phyloP scores from a whole-genome alignment of 2,329 filamentous ascomycete species.

The Truncatella angustata region DNA sequence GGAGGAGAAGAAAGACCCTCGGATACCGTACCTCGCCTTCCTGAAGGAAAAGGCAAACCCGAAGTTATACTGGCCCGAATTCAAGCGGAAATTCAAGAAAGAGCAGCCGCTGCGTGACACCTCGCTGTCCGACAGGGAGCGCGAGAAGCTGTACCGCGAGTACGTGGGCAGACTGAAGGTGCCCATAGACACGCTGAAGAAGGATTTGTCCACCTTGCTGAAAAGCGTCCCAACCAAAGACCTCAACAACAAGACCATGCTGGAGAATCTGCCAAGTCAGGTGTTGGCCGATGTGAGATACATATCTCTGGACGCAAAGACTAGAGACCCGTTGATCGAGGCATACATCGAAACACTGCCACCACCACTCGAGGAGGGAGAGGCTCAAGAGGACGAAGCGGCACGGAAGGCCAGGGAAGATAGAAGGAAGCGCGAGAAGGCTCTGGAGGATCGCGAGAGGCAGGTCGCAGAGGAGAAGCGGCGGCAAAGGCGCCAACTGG shows the following conservation, averaged over 20 bases:
- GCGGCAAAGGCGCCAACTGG: conserved; percentile 56
- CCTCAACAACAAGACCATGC: conserved; percentile 58
- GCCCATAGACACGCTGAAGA: conserved; percentile 63
- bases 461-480: conserved; percentile 63
- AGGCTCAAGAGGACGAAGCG: conserved; percentile 51
- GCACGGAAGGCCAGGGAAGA: conserved; percentile 48
- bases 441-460: conserved; percentile 63
- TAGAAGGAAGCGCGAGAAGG: conserved; percentile 60
- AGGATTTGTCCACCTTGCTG: conserved; percentile 66
- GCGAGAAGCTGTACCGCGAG: conserved; percentile 78
- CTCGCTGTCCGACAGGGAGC: conserved; percentile 69
- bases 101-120: conserved; percentile 77
- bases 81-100: conserved; percentile 85
- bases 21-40: conserved; percentile 78
- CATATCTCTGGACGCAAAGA: conserved; percentile 60
- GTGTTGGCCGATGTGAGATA: conserved; percentile 68
- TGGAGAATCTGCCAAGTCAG: conserved; percentile 57
- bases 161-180: conserved; percentile 67
- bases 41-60: conserved; percentile 79
- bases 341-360: conserved; percentile 64
- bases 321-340: conserved; percentile 64
- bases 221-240: conserved; percentile 55
- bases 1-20: conserved; percentile 79
- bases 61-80: conserved; percentile 97
- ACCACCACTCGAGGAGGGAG: conserved; percentile 46